A percentile compares a stretch with the other conserved stretches of the same genome.
These are phyloP conservation scores for Endoconidiophora laricicola DNA, from an alignment of 2,329 filamentous ascomycete genomes.

Conservation along the genomic window DNA sequence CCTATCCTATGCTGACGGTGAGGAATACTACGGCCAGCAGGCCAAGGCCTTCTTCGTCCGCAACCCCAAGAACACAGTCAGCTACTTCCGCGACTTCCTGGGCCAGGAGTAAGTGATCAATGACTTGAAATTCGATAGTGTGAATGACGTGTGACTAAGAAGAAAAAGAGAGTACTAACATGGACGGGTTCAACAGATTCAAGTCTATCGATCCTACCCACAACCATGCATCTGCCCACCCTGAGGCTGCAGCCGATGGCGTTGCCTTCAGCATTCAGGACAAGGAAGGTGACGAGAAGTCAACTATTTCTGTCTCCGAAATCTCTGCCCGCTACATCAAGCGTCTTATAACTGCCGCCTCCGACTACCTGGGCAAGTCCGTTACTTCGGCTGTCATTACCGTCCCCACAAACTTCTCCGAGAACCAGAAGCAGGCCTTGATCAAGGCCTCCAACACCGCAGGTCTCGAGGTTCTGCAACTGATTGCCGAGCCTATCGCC, in stretches of 20 bases:
- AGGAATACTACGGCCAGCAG: slow-evolving; percentile 92
- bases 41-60: slow-evolving; percentile 87
- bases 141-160: neutral
- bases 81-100: slow-evolving; percentile 90
- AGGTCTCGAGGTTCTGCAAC: slow-evolving; percentile 76
- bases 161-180: neutral
- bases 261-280: slow-evolving; percentile 77
- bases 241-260: slow-evolving; percentile 52
- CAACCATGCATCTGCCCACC: slow-evolving; percentile 85
- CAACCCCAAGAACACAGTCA: slow-evolving; percentile 83
- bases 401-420: slow-evolving; percentile 81
- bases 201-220: slow-evolving; percentile 88
- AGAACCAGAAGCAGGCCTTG: slow-evolving; percentile 71
- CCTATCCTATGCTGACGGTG: slow-evolving; percentile 85
- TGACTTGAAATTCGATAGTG: neutral
- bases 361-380: slow-evolving; percentile 81
- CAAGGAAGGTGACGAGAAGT: slow-evolving; percentile 32
- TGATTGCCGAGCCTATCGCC: slow-evolving; percentile 81
- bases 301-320: slow-evolving; percentile 61
- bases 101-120: slow-evolving; percentile 60
- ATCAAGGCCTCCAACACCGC: slow-evolving; percentile 62
- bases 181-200: slow-evolving; percentile 37
- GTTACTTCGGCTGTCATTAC: slow-evolving; percentile 93
- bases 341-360: slow-evolving; percentile 65
- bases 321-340: slow-evolving; percentile 71